A percentile compares a stretch with the other conserved stretches of the same genome.
Evolutionary conservation across 169 alveolate species (phyloP).

Genomic region (Cryptosporidium canis): DNA sequence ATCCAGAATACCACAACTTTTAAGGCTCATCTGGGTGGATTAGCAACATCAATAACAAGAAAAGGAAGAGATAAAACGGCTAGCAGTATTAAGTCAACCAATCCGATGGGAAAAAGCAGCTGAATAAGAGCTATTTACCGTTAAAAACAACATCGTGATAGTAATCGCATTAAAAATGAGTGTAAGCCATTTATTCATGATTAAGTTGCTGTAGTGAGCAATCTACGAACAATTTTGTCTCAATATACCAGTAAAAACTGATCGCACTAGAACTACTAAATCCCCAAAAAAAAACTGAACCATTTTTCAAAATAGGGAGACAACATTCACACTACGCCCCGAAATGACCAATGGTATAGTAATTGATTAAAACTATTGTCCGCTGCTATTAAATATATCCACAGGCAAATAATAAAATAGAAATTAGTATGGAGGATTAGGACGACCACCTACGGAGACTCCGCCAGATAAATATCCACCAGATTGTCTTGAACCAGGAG

Average conservation of each 20-base stretch:
- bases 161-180: not conserved
- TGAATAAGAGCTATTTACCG: conserved; percentile 1
- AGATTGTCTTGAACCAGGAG: conserved; percentile 34
- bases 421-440: conserved; percentile 31
- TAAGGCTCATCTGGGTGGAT: conserved; percentile 1
- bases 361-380: not conserved
- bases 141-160: conserved; percentile 4
- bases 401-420: not conserved
- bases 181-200: conserved; percentile 18
- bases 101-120: conserved; percentile 7
- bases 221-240: not conserved
- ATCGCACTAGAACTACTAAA: not conserved
- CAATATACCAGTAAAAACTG: not conserved
- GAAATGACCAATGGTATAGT: not conserved
- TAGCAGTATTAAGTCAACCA: conserved; percentile 22
- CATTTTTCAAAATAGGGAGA: not conserved
- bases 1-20: conserved; percentile 12
- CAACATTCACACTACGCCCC: not conserved
- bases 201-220: not conserved
- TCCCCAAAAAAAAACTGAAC: not conserved
- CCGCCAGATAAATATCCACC: conserved; percentile 51
- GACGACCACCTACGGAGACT: conserved; percentile 36
- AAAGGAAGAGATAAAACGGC: conserved; percentile 6
- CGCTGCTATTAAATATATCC: not conserved
- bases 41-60: not conserved